These are phyloP conservation scores for Cadophora malorum DNA, from an alignment of 2,329 filamentous ascomycete genomes.

Conservation along the genomic window DNA sequence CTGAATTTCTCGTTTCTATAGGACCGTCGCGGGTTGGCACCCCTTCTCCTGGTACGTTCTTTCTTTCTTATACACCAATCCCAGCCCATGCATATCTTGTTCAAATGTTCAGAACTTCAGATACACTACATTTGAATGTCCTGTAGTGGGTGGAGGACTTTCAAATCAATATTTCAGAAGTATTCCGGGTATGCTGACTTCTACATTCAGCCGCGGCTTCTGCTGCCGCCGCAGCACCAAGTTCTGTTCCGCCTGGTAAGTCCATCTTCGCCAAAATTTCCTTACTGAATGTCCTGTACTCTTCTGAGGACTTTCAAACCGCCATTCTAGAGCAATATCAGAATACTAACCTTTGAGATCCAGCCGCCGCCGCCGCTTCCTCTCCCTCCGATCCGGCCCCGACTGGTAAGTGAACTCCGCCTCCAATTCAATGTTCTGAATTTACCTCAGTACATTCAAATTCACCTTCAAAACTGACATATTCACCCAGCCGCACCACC, in stretches of 20 bases:
- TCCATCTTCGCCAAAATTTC: no score
- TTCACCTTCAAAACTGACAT: background rate
- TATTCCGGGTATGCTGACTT: no score
- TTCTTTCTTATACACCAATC: background rate
- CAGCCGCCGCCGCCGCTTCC: background rate
- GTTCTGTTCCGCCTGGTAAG: no score
- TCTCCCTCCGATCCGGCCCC: background rate
- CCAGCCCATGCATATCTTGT: background rate
- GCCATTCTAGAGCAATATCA: background rate
- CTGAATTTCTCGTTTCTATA: background rate
- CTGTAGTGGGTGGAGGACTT: no score
- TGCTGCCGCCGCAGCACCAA: no score
- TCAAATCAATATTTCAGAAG: no score
- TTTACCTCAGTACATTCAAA: background rate
- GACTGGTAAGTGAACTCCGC: background rate
- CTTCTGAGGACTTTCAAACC: background rate
- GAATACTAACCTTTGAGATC: background rate
- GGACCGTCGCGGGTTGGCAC: constrained; percentile 27
- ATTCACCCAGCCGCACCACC: background rate
- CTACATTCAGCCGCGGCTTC: no score
- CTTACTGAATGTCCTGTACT: background rate
- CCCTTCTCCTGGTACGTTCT: background rate
- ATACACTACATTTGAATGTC: no score
- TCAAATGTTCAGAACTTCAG: no score
- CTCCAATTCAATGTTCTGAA: background rate